Percentiles rank a stretch among this genome's conserved stretches.
These are phyloP conservation scores for Danielia oregonensis DNA, from an alignment of 805 yeast genomes.

Conservation along the genomic window DNA sequence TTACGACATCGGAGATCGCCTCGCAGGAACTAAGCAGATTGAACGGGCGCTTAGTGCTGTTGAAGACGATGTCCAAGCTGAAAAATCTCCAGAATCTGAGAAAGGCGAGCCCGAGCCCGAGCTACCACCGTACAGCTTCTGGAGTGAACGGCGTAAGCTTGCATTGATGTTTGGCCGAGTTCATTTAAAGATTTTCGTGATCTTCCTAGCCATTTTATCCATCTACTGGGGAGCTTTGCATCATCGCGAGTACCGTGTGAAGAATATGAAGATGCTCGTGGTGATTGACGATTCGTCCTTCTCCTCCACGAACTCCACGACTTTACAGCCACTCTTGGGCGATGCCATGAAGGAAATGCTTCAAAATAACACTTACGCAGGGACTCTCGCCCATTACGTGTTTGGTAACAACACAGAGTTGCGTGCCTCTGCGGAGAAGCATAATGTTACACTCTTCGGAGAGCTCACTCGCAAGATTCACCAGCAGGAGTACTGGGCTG, in stretches of 20 bases:
- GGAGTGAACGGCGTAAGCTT: slow-evolving; percentile 10
- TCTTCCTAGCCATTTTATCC: slow-evolving; percentile 30
- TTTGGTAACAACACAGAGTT: slow-evolving; percentile 10
- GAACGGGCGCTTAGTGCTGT: neutral
- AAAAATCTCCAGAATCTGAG: neutral
- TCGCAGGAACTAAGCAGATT: neutral
- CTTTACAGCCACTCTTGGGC: slow-evolving; percentile 16
- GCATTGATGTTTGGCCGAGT: slow-evolving; percentile 14
- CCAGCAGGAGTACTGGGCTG: slow-evolving; percentile 30
- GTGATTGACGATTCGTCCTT: slow-evolving; percentile 28
- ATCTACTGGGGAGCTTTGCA: slow-evolving; percentile 42
- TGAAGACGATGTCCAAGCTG: neutral
- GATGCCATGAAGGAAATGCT: slow-evolving; percentile 18
- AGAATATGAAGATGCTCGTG: slow-evolving; percentile 34
- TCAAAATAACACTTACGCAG: slow-evolving; percentile 6
- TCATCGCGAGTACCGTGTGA: slow-evolving; percentile 24
- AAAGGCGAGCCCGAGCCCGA: neutral
- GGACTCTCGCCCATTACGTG: neutral
- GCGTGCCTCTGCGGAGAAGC: slow-evolving; percentile 10
- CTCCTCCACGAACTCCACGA: slow-evolving; percentile 17
- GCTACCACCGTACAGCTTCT: slow-evolving; percentile 1
- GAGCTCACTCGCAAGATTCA: slow-evolving; percentile 20
- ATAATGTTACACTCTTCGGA: slow-evolving; percentile 18
- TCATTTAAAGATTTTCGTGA: slow-evolving; percentile 17
- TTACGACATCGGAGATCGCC: neutral